Conservation (phyloP, 495 filamentous ascomycete species). For the Baudoinia panamericana region DNA sequence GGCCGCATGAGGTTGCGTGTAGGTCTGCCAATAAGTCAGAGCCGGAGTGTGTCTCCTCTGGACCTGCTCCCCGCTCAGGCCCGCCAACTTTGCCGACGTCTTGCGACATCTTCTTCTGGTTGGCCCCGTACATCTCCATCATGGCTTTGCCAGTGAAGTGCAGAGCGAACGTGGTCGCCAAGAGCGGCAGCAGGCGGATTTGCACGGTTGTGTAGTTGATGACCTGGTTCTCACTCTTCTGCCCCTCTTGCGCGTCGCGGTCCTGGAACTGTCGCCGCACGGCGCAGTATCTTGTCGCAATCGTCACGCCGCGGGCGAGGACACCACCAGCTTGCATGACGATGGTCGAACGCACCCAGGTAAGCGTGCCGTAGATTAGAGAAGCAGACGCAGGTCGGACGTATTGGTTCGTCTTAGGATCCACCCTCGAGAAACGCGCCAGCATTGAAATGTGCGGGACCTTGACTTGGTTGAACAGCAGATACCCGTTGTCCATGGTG, state of each 20-base stretch:
- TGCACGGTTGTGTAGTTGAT: conserved; percentile 71
- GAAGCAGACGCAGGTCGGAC: conserved; percentile 48
- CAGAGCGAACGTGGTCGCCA: conserved; percentile 61
- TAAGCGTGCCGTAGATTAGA: conserved; percentile 58
- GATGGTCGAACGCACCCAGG: conserved; percentile 58
- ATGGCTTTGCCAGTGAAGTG: conserved; percentile 62
- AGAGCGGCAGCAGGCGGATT: conserved; percentile 50
- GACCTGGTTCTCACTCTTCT: conserved; percentile 52
- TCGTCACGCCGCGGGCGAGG: conserved; percentile 62
- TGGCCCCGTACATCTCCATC: conserved; percentile 52
- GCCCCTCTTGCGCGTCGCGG: conserved; percentile 41
- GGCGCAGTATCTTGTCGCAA: conserved; percentile 56
- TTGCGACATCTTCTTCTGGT: conserved; percentile 48
- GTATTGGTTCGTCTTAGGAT: conserved; percentile 49
- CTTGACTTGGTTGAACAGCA: conserved; percentile 57
- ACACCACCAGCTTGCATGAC: conserved; percentile 52
- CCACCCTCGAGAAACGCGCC: conserved; percentile 48
- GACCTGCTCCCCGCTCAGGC: conserved; percentile 44
- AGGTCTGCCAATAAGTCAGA: conserved; percentile 57
- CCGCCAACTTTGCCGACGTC: conserved; percentile 29
- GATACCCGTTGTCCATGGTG: conserved; percentile 65
- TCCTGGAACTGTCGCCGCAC: conserved; percentile 61
- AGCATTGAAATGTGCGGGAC: conserved; percentile 59
- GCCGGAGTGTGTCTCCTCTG: conserved; percentile 49
- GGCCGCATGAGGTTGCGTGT: conserved; percentile 59